These are phyloP conservation scores for Spinellus fusiger DNA, from an alignment of 192 early-diverging fungal species.

Conservation along the genomic window DNA sequence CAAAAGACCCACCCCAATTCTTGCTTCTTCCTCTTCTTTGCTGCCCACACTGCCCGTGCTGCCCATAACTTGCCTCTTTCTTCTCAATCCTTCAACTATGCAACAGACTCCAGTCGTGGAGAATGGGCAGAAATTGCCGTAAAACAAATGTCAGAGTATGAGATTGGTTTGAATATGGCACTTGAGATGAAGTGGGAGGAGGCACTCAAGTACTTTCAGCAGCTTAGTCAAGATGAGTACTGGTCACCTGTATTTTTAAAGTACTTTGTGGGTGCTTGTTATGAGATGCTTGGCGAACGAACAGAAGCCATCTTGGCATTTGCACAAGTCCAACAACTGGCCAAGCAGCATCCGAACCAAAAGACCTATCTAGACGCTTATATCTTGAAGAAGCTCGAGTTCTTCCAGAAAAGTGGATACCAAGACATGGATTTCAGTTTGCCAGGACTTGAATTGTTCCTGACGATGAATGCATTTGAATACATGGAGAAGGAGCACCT, in stretches of 20 bases:
- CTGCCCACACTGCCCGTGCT: constrained; percentile 40
- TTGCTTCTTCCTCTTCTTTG: constrained; percentile 48
- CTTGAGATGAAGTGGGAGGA: constrained; percentile 43
- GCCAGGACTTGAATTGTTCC: constrained; percentile 42
- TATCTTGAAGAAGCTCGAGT: constrained; percentile 39
- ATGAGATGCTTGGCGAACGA: constrained; percentile 56
- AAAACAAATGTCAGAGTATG: constrained; percentile 42
- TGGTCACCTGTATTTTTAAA: constrained; percentile 50
- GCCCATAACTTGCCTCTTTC: constrained; percentile 29
- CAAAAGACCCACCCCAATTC: constrained; percentile 42
- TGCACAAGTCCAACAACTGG: constrained; percentile 38
- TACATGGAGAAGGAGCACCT: constrained; percentile 39
- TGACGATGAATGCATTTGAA: constrained; percentile 44
- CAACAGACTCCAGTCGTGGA: constrained; percentile 24
- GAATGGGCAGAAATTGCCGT: constrained; percentile 42
- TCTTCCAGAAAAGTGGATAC: constrained; percentile 40
- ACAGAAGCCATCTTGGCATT: constrained; percentile 71
- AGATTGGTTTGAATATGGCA: constrained; percentile 43
- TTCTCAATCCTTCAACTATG: constrained; percentile 29
- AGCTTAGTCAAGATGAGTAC: constrained; percentile 40
- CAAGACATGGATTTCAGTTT: constrained; percentile 38
- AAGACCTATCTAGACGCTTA: constrained; percentile 47
- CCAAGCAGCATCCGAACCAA: constrained; percentile 31
- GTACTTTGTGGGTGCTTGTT: constrained; percentile 45
- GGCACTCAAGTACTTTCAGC: constrained; percentile 34